phyloP scores from a whole-genome alignment of 495 filamentous ascomycete species.

The Jackrogersella multiformis region DNA sequence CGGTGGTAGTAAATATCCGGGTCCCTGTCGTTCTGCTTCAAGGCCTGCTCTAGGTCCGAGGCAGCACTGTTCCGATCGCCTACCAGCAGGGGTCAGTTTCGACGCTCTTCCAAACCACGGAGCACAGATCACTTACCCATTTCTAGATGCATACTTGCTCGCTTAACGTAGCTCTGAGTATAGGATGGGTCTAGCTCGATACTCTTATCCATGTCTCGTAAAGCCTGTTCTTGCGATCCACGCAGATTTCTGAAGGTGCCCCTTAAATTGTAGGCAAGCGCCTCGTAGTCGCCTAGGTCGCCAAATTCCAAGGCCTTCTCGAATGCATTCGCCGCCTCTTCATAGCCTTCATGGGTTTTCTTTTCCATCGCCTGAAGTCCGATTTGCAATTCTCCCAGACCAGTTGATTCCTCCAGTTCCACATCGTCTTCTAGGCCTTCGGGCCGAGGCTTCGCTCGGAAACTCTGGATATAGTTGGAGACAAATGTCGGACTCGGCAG shows the following conservation, averaged over 20 bases:
- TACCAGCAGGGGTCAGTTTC: slow-evolving; percentile 47
- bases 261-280: slow-evolving; percentile 92
- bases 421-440: slow-evolving; percentile 81
- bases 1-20: slow-evolving; percentile 99
- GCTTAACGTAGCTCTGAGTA: slow-evolving; percentile 98
- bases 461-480: slow-evolving; percentile 98
- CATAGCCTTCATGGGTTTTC: slow-evolving; percentile 89
- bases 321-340: slow-evolving; percentile 84
- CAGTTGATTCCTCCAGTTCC: slow-evolving; percentile 78
- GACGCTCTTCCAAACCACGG: not conserved
- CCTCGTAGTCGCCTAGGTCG: slow-evolving; percentile 81
- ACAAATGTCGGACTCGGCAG: slow-evolving; percentile 95
- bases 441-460: slow-evolving; percentile 81
- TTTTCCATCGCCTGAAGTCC: slow-evolving; percentile 81
- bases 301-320: slow-evolving; percentile 84
- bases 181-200: slow-evolving; percentile 85
- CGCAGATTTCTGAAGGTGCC: slow-evolving; percentile 94
- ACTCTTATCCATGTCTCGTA: slow-evolving; percentile 87
- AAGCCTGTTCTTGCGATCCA: slow-evolving; percentile 83
- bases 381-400: slow-evolving; percentile 83
- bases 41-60: slow-evolving; percentile 86
- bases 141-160: slow-evolving; percentile 97
- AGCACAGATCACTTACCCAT: slow-evolving; percentile 68
- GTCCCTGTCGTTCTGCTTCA: slow-evolving; percentile 85
- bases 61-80: slow-evolving; percentile 87